These are phyloP conservation scores for Hortaea werneckii DNA, from an alignment of 2,329 filamentous ascomycete genomes.

Conservation along the genomic window DNA sequence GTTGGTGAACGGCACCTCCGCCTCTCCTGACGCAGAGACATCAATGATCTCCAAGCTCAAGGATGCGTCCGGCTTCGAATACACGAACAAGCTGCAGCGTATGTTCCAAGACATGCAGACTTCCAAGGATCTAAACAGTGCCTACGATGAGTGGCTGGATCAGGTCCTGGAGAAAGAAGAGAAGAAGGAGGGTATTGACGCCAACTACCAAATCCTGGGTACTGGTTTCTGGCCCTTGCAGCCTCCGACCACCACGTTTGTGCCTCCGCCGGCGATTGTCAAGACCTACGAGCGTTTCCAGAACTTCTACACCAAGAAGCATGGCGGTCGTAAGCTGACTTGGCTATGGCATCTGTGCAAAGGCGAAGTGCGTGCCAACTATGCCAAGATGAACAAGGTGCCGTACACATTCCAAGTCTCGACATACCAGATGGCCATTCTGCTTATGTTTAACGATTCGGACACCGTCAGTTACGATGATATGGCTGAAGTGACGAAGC, in stretches of 20 bases:
- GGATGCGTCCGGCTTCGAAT: constrained; percentile 96
- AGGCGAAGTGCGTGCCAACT: constrained; percentile 89
- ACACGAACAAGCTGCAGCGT: constrained; percentile 97
- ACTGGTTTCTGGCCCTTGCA: constrained; percentile 96
- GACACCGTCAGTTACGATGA: constrained; percentile 81
- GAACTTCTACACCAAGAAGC: constrained; percentile 90
- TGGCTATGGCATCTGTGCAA: constrained; percentile 99
- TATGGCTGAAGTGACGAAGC: constrained; percentile 68
- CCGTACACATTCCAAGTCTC: constrained; percentile 96
- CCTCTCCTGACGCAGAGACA: constrained; percentile 92
- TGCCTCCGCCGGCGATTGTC: constrained; percentile 72
- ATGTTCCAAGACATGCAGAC: constrained; percentile 99
- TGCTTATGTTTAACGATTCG: constrained; percentile 87
- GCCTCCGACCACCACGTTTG: constrained; percentile 78
- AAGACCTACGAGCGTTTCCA: constrained; percentile 83
- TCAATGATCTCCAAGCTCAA: constrained; percentile 99
- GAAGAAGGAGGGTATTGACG: constrained; percentile 63
- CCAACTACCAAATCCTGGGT: constrained; percentile 83
- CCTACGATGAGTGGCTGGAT: constrained; percentile 70
- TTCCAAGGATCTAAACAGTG: constrained; percentile 88
- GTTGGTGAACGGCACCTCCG: constrained; percentile 87
- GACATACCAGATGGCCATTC: constrained; percentile 93
- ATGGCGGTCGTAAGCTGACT: constrained; percentile 88
- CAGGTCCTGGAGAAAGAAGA: constrained; percentile 55
- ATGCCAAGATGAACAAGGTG: constrained; percentile 76